Conservation (phyloP, 2,329 filamentous ascomycete species). For the Xylariaceae sp. region DNA sequence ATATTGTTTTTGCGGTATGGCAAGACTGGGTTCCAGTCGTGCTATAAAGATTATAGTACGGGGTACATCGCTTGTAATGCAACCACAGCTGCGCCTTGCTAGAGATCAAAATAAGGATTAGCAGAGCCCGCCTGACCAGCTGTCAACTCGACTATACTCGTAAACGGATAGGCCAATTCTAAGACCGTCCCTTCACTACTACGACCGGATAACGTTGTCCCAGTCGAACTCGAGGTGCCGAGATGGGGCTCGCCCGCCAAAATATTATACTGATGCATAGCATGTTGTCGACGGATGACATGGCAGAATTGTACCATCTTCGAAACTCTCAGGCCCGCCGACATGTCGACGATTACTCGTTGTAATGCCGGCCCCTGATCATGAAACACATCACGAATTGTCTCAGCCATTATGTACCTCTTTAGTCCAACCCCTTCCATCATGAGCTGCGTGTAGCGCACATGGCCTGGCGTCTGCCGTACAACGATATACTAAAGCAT, state of each 20-base stretch:
- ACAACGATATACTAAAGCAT: no score
- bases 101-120: slow-evolving; percentile 6
- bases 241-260: slow-evolving; percentile 20
- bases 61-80: slow-evolving; percentile 8
- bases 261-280: neutral
- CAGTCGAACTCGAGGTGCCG: slow-evolving; percentile 3
- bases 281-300: slow-evolving; percentile 2
- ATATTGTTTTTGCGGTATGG: slow-evolving; percentile 1
- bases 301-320: slow-evolving; percentile 7
- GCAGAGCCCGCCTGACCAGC: slow-evolving; percentile 4
- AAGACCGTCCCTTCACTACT: slow-evolving; percentile 14
- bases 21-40: slow-evolving; percentile 13
- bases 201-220: slow-evolving; percentile 2
- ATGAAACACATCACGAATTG: slow-evolving; percentile 22
- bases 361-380: slow-evolving; percentile 10
- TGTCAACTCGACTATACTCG: slow-evolving; percentile 11
- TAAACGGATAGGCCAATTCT: slow-evolving; percentile 7
- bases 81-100: slow-evolving; percentile 25
- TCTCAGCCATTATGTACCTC: slow-evolving; percentile 19
- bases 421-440: slow-evolving; percentile 10
- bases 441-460: slow-evolving; percentile 20
- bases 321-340: slow-evolving; percentile 9
- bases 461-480: slow-evolving; percentile 29
- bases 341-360: slow-evolving; percentile 2
- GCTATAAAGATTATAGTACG: neutral